These are phyloP conservation scores for Stentor coeruleus DNA, from an alignment of 73 alveolate species.

Conservation along the genomic window DNA sequence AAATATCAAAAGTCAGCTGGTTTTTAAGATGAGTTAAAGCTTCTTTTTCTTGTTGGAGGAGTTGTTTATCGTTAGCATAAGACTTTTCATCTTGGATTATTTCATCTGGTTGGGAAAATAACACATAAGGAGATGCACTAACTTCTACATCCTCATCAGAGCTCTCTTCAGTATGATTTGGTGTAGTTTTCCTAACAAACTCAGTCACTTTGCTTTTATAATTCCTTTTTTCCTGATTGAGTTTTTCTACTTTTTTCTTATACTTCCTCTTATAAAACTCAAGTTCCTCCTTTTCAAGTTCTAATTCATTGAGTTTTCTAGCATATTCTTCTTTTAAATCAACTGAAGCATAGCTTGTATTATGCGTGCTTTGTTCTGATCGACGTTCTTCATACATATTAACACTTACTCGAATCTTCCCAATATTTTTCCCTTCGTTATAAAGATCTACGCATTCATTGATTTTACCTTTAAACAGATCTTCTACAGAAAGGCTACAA, in stretches of 20 bases:
- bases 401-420: neutral
- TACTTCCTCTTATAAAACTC: neutral
- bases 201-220: conserved; percentile 1
- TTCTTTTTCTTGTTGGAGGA: too few species aligned
- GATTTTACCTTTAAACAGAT: neutral
- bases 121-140: neutral
- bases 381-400: neutral
- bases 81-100: neutral
- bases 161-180: conserved; percentile 14
- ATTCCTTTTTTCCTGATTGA: conserved; percentile 7
- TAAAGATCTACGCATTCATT: neutral
- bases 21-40: neutral
- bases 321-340: conserved; percentile 7
- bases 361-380: neutral
- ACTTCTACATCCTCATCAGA: neutral
- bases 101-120: neutral
- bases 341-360: neutral
- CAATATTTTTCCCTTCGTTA: neutral
- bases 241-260: conserved; percentile 10
- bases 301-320: conserved; percentile 8
- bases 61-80: neutral
- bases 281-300: conserved; percentile 19
- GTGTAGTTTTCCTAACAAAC: neutral
- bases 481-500: neutral
- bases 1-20: neutral